These are phyloP conservation scores for Crithidia sp. DNA, from an alignment of 208 protist genomes.

Conservation along the genomic window DNA sequence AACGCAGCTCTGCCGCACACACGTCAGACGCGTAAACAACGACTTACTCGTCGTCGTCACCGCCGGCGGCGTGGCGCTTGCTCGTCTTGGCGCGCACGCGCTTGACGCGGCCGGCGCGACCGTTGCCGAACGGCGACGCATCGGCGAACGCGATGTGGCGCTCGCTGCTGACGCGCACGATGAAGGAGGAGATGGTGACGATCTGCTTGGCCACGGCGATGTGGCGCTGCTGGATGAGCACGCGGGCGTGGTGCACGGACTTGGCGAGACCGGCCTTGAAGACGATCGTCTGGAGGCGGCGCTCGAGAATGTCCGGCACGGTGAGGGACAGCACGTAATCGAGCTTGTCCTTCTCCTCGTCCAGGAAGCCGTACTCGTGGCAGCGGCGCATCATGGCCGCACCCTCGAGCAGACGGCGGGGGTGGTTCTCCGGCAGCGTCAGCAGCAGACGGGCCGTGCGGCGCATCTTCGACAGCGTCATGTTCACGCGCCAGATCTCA, in stretches of 20 bases:
- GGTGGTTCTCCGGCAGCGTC: slow-evolving; percentile 99
- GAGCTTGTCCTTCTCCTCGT: slow-evolving; percentile 98
- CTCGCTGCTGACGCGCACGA: slow-evolving; percentile 98
- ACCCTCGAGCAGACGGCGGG: slow-evolving; percentile 97
- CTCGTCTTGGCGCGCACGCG: slow-evolving; percentile 86
- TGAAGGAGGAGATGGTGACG: slow-evolving; percentile 99
- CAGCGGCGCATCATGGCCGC: slow-evolving; percentile 99
- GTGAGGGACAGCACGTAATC: slow-evolving; percentile 99
- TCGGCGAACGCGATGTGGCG: slow-evolving; percentile 99
- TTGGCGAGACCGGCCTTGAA: slow-evolving; percentile 99
- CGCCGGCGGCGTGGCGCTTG: slow-evolving; percentile 72
- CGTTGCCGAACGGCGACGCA: slow-evolving; percentile 96
- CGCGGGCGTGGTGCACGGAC: slow-evolving; percentile 99
- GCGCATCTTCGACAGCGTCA: slow-evolving; percentile 99
- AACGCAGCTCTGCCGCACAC: neutral
- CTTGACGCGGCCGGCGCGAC: slow-evolving; percentile 96
- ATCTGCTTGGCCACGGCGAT: slow-evolving; percentile 99
- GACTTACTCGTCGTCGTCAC: slow-evolving; percentile 63
- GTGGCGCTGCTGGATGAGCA: slow-evolving; percentile 99
- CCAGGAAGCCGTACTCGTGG: slow-evolving; percentile 98
- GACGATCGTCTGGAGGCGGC: slow-evolving; percentile 99
- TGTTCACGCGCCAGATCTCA: slow-evolving; percentile 99
- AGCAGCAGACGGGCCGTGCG: slow-evolving; percentile 98
- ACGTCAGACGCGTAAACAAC: neutral
- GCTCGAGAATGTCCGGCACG: slow-evolving; percentile 99